These are phyloP conservation scores for peach (Prunus persica) DNA, from an alignment of 306 rosid genomes.

Conservation along the genomic window Prunus_persica_NCBIv2 NC_034016.1:15521501-15522000, in stretches of 20 bases:
- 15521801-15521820: neutral
- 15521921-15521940: slow-evolving; percentile 46
- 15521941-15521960: slow-evolving; percentile 61
- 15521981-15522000: slow-evolving; percentile 34
- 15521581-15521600: neutral
- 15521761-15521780: neutral
- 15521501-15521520: slow-evolving; percentile 17
- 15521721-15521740: neutral
- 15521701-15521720: too few relatives aligned
- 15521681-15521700: neutral
- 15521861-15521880: too few relatives aligned
- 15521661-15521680: neutral
- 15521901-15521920: neutral
- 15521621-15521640: neutral
- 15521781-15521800: neutral
- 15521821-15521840: neutral
- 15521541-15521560: neutral
- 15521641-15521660: neutral
- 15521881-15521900: neutral
- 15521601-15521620: neutral
- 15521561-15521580: neutral
- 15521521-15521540: neutral
- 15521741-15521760: neutral
- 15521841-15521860: neutral
- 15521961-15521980: slow-evolving; percentile 31